Base-by-base conservation (phyloP, 2,329 filamentous ascomycete genomes). In the Cordyceps javanica region DNA sequence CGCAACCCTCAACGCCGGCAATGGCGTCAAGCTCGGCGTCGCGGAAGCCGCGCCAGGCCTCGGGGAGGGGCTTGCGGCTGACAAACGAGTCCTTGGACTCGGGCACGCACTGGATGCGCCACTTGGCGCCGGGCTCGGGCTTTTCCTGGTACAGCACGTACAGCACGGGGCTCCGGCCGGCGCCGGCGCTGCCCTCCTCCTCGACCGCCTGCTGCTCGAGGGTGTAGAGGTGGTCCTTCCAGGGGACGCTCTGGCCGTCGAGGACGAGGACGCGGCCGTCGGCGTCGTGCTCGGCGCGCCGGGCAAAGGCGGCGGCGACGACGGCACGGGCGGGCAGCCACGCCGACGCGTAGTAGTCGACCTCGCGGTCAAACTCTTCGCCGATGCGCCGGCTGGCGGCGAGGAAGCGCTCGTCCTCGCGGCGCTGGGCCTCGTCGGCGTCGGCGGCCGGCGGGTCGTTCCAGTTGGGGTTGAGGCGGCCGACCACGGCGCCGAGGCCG, bases 191-290 rank as follows among this genome's bases (percentile, higher is more conserved):
- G 41, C 83, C 75, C 21, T 72, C 80, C 75, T 99, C 94, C 28
- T n/a, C n/a, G n/a, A n/a, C n/a, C n/a, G n/a, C n/a, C n/a, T n/a
- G n/a, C n/a, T 72, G 80, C 75, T 99, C 94, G 26, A 97, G 82
- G 19, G 82, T 85, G 76, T 96, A 97, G 19, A 99, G 81, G 72
- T 99, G 94, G 68, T 97, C 93, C 72, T 96, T 94, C 94, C 94
- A 97, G 2, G 93, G 93, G 60, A 93, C 89, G 59, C 88, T 86
- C 69, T 89, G 86, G 36, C 78, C 78, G 62, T 88, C 82, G 58
- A 99, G 81, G 26, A 97, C 87, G 66, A 97, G 79, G 60, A 97
- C 83, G 61, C 90, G 86, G 58, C 92, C 92, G 62, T 86, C 76
- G 10, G 86, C 68, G 69, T 96, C 89, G 68, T 85, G 82, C 63